A percentile compares a stretch with the other conserved stretches of the same genome.
These are phyloP conservation scores for Mediolabrus comicus DNA, from an alignment of 108 stramenopile genomes.

Conservation along the genomic window DNA sequence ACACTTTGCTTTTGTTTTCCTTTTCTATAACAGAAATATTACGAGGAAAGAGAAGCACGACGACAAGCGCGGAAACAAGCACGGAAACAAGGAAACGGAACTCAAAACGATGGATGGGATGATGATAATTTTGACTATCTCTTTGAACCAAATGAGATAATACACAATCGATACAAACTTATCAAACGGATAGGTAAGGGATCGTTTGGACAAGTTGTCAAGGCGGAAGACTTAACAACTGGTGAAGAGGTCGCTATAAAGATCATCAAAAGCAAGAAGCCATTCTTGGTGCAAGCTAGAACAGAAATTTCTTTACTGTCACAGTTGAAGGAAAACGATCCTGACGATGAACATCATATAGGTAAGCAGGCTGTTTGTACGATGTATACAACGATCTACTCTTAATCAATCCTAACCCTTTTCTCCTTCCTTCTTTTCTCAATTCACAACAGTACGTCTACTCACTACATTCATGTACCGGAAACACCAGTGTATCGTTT, in stretches of 20 bases:
- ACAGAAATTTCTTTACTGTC: constrained; percentile 94
- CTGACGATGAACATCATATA: constrained; percentile 82
- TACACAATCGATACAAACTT: constrained; percentile 85
- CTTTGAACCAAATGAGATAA: constrained; percentile 76
- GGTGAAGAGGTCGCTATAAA: constrained; percentile 94
- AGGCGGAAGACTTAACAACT: constrained; percentile 73
- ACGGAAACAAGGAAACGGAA: constrained; percentile 38
- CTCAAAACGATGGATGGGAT: constrained; percentile 92
- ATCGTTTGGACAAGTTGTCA: constrained; percentile 94
- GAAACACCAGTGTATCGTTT: constrained; percentile 95
- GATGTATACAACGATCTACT: background rate
- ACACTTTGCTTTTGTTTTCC: background rate
- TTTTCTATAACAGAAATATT: constrained; percentile 70
- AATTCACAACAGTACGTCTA: constrained; percentile 90
- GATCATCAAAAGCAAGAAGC: constrained; percentile 97
- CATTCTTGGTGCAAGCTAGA: constrained; percentile 95
- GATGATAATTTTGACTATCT: constrained; percentile 98
- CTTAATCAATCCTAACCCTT: background rate
- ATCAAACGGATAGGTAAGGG: constrained; percentile 97
- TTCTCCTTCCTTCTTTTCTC: background rate
- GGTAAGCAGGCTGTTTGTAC: constrained; percentile 43
- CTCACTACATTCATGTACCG: constrained; percentile 90
- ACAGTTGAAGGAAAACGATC: constrained; percentile 72
- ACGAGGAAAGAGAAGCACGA: constrained; percentile 79
- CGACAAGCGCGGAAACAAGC: constrained; percentile 56